Evolutionary conservation across 257 asterid species (phyloP).

Genomic region (Verbascum thapsus): DNA sequence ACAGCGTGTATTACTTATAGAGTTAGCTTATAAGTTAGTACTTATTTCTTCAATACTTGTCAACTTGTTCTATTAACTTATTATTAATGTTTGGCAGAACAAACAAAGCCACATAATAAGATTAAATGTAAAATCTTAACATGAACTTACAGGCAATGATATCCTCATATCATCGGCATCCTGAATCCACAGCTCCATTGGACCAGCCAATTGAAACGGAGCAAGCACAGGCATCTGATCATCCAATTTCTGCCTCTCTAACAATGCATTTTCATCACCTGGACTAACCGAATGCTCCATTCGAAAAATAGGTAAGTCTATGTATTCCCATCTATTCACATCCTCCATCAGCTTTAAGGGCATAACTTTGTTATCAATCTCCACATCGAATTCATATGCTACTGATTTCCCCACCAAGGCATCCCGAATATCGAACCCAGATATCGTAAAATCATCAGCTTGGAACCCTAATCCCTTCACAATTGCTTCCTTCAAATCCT

Average conservation of each 20-base stretch:
- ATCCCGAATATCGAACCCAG: constrained; percentile 90
- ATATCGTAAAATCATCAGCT: constrained; percentile 70
- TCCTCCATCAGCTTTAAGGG: constrained; percentile 95
- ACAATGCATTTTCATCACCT: constrained; percentile 54
- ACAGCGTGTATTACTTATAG: too few species aligned
- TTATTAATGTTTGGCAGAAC: too few species aligned
- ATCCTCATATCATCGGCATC: constrained; percentile 92
- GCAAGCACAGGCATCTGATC: constrained; percentile 75
- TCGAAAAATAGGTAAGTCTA: constrained; percentile 85
- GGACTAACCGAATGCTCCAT: constrained; percentile 41
- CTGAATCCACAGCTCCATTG: constrained; percentile 98
- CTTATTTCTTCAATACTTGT: too few species aligned
- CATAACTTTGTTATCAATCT: constrained; percentile 73
- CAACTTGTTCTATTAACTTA: too few species aligned
- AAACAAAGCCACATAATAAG: too few species aligned
- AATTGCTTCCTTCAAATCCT: constrained; percentile 90
- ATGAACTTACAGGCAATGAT: constrained; percentile 82
- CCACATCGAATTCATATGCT: constrained; percentile 90
- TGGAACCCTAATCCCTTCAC: constrained; percentile 92
- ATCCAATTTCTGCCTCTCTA: constrained; percentile 49
- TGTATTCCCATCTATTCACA: constrained; percentile 88
- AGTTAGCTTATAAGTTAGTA: too few species aligned
- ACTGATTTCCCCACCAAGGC: constrained; percentile 82
- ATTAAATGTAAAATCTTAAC: not conserved
- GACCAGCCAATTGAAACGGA: constrained; percentile 94